A percentile compares a stretch with the other conserved stretches of the same genome.
Evolutionary conservation across 73 alveolate genomes (phyloP).

Genomic region (Stentor roeselii): DNA sequence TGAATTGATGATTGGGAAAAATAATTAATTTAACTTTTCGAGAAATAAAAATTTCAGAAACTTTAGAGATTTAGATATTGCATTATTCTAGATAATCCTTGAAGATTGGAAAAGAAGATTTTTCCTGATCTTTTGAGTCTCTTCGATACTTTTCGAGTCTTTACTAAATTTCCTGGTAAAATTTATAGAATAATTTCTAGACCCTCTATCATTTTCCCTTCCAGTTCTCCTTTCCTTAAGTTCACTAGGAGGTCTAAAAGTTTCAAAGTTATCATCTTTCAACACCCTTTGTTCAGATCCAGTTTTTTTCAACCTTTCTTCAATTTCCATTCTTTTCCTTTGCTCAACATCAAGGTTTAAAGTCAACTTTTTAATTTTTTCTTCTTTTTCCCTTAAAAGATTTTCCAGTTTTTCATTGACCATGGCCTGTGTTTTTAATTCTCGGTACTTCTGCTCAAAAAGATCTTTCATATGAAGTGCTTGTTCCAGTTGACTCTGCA

Average conservation of each 20-base stretch:
- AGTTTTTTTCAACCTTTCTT: not conserved
- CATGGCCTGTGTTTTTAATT: not conserved
- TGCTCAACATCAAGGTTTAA: not conserved
- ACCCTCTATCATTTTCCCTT: too few species aligned
- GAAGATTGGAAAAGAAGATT: not conserved
- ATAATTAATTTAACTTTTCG: too few species aligned
- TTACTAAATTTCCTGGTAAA: too few species aligned
- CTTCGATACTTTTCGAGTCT: too few species aligned
- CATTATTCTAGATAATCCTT: not conserved
- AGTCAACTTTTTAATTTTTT: not conserved
- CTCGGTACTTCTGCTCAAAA: constrained; percentile 25
- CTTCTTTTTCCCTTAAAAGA: not conserved
- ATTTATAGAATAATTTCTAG: too few species aligned
- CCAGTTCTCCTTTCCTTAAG: too few species aligned
- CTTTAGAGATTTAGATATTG: not conserved
- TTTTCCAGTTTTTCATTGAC: constrained; percentile 21
- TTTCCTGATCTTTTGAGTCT: too few species aligned
- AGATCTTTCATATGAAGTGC: constrained; percentile 22
- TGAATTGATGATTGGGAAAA: not conserved
- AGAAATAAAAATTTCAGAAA: too few species aligned
- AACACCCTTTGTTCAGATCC: not conserved
- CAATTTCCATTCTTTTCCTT: not conserved
- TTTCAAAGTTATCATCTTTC: not conserved
- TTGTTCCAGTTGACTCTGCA: constrained; percentile 13
- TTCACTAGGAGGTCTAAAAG: too few species aligned